Evolutionary conservation across 2,329 filamentous ascomycete species (phyloP).

Genomic region (Fusarium sp.): DNA sequence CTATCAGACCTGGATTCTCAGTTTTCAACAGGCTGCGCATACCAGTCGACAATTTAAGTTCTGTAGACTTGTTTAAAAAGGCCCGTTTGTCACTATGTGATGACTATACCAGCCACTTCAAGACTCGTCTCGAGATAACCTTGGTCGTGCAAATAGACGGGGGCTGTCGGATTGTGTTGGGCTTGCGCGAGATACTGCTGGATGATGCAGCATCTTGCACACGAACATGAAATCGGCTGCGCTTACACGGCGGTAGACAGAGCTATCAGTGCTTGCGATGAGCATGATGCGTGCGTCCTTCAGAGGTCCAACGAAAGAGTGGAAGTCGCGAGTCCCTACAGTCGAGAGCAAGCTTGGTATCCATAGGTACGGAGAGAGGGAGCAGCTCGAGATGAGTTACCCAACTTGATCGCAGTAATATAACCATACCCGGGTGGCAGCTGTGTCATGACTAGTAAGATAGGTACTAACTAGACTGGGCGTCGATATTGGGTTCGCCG

Average conservation of each 20-base stretch:
- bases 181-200: neutral
- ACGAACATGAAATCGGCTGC: neutral
- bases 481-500: neutral
- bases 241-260: no score
- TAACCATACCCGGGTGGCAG: slow-evolving; percentile 2
- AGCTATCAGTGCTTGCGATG: no score
- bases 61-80: slow-evolving; percentile 1
- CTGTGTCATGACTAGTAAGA: neutral
- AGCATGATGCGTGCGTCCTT: no score
- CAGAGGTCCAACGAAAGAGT: no score
- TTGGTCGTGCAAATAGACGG: slow-evolving; percentile 7
- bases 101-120: neutral
- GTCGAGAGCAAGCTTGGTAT: no score
- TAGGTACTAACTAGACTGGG: neutral
- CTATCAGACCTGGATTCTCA: slow-evolving; percentile 1
- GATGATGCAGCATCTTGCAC: neutral
- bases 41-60: slow-evolving; percentile 31
- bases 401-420: neutral
- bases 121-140: neutral
- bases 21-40: slow-evolving; percentile 16
- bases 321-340: no score
- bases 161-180: neutral
- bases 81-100: neutral
- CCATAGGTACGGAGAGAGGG: neutral
- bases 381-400: neutral